phyloP scores from a whole-genome alignment of 192 early-diverging fungal species.

The Phlyctochytrium bullatum region DNA sequence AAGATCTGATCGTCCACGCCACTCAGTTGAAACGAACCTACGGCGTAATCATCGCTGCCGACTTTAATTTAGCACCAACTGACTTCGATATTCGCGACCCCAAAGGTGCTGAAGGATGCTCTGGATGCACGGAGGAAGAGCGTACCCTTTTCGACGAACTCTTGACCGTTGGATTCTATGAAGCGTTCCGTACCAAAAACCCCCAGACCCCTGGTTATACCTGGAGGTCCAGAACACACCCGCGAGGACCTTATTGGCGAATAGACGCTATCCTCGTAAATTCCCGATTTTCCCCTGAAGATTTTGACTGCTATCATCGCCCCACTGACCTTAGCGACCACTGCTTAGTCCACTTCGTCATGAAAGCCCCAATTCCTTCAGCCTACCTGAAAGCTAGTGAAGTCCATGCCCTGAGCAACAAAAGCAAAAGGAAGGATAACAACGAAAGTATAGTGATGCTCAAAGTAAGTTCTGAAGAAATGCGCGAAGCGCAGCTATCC shows the following conservation, averaged over 20 bases:
- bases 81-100: neutral
- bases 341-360: neutral
- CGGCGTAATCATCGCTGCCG: slow-evolving; percentile 3
- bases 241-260: slow-evolving; percentile 5
- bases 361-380: neutral
- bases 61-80: slow-evolving; percentile 13
- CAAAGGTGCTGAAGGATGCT: neutral
- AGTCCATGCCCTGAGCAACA: neutral
- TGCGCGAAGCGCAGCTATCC: neutral
- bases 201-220: neutral
- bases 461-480: neutral
- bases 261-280: slow-evolving; percentile 11
- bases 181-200: slow-evolving; percentile 5
- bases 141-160: neutral
- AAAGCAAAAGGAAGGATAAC: neutral
- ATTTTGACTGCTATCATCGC: neutral
- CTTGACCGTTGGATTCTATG: neutral
- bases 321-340: neutral
- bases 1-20: neutral
- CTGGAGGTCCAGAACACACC: neutral
- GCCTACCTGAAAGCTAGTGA: too few species aligned
- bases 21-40: neutral
- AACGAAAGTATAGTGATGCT: neutral
- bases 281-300: neutral
- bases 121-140: neutral